These are phyloP conservation scores for Protomyces macrosporus DNA, from an alignment of 1,139 yeast species.

Conservation along the genomic window DNA sequence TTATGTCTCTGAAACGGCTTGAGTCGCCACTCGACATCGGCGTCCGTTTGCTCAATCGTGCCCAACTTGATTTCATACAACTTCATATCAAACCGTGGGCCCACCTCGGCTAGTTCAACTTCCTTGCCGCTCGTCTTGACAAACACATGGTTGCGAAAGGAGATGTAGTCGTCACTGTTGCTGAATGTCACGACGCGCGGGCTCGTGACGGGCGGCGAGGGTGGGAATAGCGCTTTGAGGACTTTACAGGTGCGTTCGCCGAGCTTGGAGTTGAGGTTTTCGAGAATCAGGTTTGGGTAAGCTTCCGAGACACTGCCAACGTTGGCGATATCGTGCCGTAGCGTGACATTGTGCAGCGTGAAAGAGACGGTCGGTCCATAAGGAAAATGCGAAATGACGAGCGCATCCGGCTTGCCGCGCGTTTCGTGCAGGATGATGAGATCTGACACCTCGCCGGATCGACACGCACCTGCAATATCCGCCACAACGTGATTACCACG, in stretches of 20 bases:
- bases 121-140: slow-evolving; percentile 70
- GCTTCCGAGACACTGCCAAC: slow-evolving; percentile 86
- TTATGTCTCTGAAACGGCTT: slow-evolving; percentile 28
- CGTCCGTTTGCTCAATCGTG: slow-evolving; percentile 88
- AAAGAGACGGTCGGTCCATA: slow-evolving; percentile 97
- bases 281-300: slow-evolving; percentile 89
- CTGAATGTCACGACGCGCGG: slow-evolving; percentile 87
- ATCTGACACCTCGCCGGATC: slow-evolving; percentile 71
- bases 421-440: slow-evolving; percentile 86
- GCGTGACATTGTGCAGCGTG: slow-evolving; percentile 87
- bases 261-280: slow-evolving; percentile 74
- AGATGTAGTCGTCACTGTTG: slow-evolving; percentile 81
- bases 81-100: slow-evolving; percentile 98
- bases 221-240: slow-evolving; percentile 86
- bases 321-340: slow-evolving; percentile 85
- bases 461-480: slow-evolving; percentile 77
- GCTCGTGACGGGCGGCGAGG: slow-evolving; percentile 88
- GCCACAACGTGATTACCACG: slow-evolving; percentile 91
- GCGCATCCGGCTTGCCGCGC: slow-evolving; percentile 94
- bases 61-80: slow-evolving; percentile 83
- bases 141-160: slow-evolving; percentile 91
- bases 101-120: slow-evolving; percentile 91
- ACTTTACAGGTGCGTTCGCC: slow-evolving; percentile 80
- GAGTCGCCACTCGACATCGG: slow-evolving; percentile 93
- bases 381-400: slow-evolving; percentile 91